phyloP scores from a whole-genome alignment of 2,329 filamentous ascomycete species.

The Cladophialophora chaetospira region DNA sequence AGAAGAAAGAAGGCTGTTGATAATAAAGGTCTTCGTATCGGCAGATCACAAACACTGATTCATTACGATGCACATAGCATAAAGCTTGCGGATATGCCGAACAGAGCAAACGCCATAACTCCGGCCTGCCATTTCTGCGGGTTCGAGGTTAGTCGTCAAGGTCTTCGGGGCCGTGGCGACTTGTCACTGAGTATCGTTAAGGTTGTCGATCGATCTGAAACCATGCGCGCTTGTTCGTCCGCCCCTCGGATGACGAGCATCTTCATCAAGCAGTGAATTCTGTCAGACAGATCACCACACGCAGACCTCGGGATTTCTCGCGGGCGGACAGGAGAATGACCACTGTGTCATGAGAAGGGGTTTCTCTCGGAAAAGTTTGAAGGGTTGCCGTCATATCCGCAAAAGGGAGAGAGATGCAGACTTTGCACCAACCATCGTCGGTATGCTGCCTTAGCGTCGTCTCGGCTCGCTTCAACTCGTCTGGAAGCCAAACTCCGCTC shows the following conservation, averaged over 20 bases:
- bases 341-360: background rate
- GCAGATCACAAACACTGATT: background rate
- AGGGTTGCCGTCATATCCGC: constrained; percentile 1
- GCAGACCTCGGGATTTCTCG: too few relatives aligned
- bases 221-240: background rate
- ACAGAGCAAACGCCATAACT: background rate
- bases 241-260: background rate
- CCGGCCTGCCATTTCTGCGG: background rate
- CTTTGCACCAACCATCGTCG: background rate
- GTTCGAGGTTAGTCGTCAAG: background rate
- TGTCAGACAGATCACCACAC: too few relatives aligned
- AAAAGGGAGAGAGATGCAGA: background rate
- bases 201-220: background rate
- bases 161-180: background rate
- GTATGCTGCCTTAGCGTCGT: background rate
- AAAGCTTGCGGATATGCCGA: background rate
- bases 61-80: background rate
- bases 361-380: background rate
- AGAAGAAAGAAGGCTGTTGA: background rate
- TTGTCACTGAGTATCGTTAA: background rate
- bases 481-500: background rate
- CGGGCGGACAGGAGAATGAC: background rate
- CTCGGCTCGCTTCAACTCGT: background rate
- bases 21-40: background rate
- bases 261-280: too few relatives aligned